Percentiles rank a stretch among this genome's conserved stretches.
phyloP scores from a whole-genome alignment of 2,329 filamentous ascomycete genomes.

The Sarocladium brachiariae region DNA sequence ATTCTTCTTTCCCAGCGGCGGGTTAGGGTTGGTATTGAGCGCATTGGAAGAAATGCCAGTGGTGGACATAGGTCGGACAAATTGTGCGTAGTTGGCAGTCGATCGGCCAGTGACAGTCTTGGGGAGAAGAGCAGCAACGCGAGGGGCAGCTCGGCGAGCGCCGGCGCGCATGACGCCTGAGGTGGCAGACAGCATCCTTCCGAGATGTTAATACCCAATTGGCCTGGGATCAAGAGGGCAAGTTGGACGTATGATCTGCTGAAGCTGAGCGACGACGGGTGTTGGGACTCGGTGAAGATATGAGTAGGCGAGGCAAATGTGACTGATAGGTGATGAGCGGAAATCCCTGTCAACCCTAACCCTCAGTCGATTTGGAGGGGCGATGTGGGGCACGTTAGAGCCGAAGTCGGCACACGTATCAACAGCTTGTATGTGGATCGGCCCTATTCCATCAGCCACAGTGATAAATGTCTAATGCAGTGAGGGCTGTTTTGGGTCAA shows the following conservation, averaged over 20 bases:
- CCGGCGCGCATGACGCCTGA: constrained; percentile 1
- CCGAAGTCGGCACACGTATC: not conserved
- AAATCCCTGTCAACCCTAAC: constrained; percentile 6
- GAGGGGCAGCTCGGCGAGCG: constrained; percentile 1
- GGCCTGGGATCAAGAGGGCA: not conserved
- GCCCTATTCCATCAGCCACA: not conserved
- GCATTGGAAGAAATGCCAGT: constrained; percentile 12
- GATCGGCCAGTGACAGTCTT: not conserved
- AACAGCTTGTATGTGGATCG: too few species aligned
- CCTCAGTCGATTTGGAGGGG: not conserved
- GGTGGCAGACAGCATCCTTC: constrained; percentile 5
- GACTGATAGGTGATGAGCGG: not conserved
- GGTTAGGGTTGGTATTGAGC: constrained; percentile 57
- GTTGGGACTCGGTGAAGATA: constrained; percentile 3
- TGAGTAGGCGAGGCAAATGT: not conserved
- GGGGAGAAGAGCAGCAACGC: not conserved
- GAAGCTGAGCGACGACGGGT: not conserved
- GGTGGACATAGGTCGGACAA: not conserved
- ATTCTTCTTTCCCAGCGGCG: constrained; percentile 82
- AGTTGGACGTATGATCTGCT: not conserved
- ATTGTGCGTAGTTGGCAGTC: not conserved
- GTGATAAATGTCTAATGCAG: not conserved
- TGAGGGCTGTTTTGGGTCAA: not conserved
- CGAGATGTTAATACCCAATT: not conserved
- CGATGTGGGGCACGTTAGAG: not conserved